These are phyloP conservation scores for Acacia concinna DNA, from an alignment of 331 rosid species.

Conservation along the genomic window DNA sequence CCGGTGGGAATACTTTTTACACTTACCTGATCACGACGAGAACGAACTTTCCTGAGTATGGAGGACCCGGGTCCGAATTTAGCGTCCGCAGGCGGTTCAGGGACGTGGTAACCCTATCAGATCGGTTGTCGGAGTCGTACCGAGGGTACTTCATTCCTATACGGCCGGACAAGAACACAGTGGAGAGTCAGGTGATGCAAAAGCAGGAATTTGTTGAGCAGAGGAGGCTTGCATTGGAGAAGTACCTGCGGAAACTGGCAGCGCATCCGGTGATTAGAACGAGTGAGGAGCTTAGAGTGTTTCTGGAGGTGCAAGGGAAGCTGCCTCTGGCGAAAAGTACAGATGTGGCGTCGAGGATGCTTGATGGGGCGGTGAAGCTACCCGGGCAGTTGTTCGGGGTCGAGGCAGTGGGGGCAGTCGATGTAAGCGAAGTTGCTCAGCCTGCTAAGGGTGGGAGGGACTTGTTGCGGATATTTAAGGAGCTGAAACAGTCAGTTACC, in stretches of 20 bases:
- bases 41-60: slow-evolving; percentile 63
- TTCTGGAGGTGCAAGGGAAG: slow-evolving; percentile 73
- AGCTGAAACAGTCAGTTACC: slow-evolving; percentile 69
- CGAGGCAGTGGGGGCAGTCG: slow-evolving; percentile 29
- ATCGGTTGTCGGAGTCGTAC: slow-evolving; percentile 75
- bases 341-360: slow-evolving; percentile 86
- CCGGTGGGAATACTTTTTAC: slow-evolving; percentile 61
- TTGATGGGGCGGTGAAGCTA: slow-evolving; percentile 85
- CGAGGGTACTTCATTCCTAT: slow-evolving; percentile 82
- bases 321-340: slow-evolving; percentile 57
- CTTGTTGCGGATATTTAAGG: slow-evolving; percentile 85
- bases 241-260: slow-evolving; percentile 71
- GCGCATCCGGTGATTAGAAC: slow-evolving; percentile 75
- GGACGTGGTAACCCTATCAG: slow-evolving; percentile 83
- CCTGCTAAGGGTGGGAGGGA: slow-evolving; percentile 92
- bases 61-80: slow-evolving; percentile 59
- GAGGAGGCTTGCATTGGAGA: slow-evolving; percentile 86
- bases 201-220: slow-evolving; percentile 94
- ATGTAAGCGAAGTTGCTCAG: slow-evolving; percentile 67
- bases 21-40: slow-evolving; percentile 78
- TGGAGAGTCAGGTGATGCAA: slow-evolving; percentile 98
- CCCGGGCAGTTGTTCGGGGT: slow-evolving; percentile 74
- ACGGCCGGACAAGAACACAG: slow-evolving; percentile 90
- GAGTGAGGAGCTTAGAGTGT: slow-evolving; percentile 81
- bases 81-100: slow-evolving; percentile 77